Evolutionary conservation across 805 yeast genomes (phyloP), one percentile per base, ranked within the genome.

Genomic region (Ogataea methanolica): DNA sequence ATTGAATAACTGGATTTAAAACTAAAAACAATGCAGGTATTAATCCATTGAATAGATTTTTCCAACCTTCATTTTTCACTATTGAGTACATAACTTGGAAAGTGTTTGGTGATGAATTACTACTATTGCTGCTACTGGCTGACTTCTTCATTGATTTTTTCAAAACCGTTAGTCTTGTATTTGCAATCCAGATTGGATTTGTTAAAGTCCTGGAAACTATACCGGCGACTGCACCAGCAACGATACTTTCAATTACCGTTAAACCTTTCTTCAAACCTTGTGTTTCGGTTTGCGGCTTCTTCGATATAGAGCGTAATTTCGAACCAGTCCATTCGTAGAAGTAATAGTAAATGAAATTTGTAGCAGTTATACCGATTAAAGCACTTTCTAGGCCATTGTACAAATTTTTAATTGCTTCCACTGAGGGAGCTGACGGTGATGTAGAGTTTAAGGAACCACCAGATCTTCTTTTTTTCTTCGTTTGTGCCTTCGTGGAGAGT

Each of bases 161-260:
- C 62, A 44, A 41, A 16, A 91, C 89, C 57, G 95, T 87, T 78
- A 85, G 81, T 61, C 96, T 77, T 3, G 97, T 90, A 63, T 90
- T 90, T 40, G 95, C 94, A 39, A 90, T 96, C 97, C 97, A 90
- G 56, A 88, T 81, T 22, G 97, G 97, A 65, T 90, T 90, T 12
- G 96, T 83, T 11, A 83, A 75, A 19, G 86, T 70, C 43, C 90
- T 86, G 3, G 97, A 89, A 36, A 89, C 78, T 9, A 90, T 78
- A 0, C 97, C 97, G 2, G 97, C 96, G 59, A 88, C 73, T 1
- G 94, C 84, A 26, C 97, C 96, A 2, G 90, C 83, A 6, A 75
- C 50, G 57, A 89, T 83, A 45, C 88, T 78, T 66, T 88, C 90
- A 5, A 73, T 45, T 1, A 95, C 81, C 26, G 80, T 68, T 56